Evolutionary conservation across 495 filamentous ascomycete species (phyloP).

Genomic region (Haplographium delicatum): DNA sequence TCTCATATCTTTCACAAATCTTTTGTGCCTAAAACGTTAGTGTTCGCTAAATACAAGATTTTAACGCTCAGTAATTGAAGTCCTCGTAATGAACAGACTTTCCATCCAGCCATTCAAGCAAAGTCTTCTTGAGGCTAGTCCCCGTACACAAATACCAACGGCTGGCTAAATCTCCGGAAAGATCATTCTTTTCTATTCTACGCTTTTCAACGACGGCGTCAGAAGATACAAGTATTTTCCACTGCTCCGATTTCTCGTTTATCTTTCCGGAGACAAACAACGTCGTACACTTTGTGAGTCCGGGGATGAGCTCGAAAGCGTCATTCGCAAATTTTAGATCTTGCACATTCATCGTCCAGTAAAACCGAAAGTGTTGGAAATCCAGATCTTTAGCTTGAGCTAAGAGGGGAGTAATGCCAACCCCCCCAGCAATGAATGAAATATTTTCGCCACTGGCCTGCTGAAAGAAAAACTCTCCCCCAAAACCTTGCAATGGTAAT

Average conservation of each 20-base stretch:
- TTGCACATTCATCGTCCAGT: slow-evolving; percentile 58
- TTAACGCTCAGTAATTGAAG: slow-evolving; percentile 38
- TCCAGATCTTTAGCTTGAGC: slow-evolving; percentile 51
- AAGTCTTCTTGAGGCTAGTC: slow-evolving; percentile 43
- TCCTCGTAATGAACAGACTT: slow-evolving; percentile 62
- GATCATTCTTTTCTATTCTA: slow-evolving; percentile 53
- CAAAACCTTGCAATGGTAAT: slow-evolving; percentile 64
- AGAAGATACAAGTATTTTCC: slow-evolving; percentile 30
- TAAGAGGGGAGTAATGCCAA: slow-evolving; percentile 76
- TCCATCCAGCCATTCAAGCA: slow-evolving; percentile 59
- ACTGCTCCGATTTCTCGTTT: slow-evolving; percentile 20
- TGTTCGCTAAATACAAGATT: not conserved
- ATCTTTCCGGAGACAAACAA: slow-evolving; percentile 56
- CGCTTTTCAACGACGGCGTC: slow-evolving; percentile 37
- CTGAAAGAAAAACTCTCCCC: slow-evolving; percentile 58
- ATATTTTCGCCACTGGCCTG: slow-evolving; percentile 31
- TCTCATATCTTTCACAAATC: too few species aligned
- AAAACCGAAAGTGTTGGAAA: slow-evolving; percentile 34
- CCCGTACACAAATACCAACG: slow-evolving; percentile 69
- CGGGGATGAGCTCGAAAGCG: slow-evolving; percentile 45
- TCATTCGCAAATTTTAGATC: slow-evolving; percentile 62
- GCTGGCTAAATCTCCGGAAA: slow-evolving; percentile 30
- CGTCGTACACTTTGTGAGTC: slow-evolving; percentile 43
- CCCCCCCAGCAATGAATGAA: slow-evolving; percentile 65
- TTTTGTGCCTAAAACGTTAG: too few species aligned